Evolutionary conservation across 2,329 filamentous ascomycete species (phyloP).

Genomic region (Sphaerulina musiva): DNA sequence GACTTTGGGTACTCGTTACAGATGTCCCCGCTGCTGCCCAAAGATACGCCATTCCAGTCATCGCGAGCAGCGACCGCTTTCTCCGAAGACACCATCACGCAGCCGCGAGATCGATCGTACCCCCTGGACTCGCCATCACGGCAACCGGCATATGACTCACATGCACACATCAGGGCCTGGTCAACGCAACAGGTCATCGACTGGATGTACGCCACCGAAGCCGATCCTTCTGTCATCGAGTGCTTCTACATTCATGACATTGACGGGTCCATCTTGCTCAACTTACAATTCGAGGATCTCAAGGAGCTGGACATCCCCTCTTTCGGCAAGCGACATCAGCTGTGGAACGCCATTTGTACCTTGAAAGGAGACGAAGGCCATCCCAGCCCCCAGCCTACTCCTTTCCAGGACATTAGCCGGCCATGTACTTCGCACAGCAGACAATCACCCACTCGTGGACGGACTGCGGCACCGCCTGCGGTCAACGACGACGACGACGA

Average conservation of each 20-base stretch:
- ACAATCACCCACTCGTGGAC: slow-evolving; percentile 24
- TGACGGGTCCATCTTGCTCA: slow-evolving; percentile 75
- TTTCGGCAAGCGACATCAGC: slow-evolving; percentile 70
- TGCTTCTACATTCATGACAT: slow-evolving; percentile 91
- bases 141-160: slow-evolving; percentile 15
- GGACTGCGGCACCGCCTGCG: slow-evolving; percentile 10
- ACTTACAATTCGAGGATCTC: slow-evolving; percentile 84
- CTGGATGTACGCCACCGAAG: slow-evolving; percentile 78
- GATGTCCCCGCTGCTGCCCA: slow-evolving; percentile 67
- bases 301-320: slow-evolving; percentile 74
- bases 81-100: slow-evolving; percentile 32
- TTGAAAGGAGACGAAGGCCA: slow-evolving; percentile 49
- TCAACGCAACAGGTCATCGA: slow-evolving; percentile 69
- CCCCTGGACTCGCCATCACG: slow-evolving; percentile 27
- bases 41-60: slow-evolving; percentile 42
- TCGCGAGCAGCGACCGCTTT: slow-evolving; percentile 39
- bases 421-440: slow-evolving; percentile 36
- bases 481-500: slow-evolving; percentile 16
- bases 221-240: slow-evolving; percentile 70
- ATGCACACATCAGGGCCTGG: slow-evolving; percentile 53
- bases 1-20: slow-evolving; percentile 51
- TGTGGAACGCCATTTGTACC: slow-evolving; percentile 73
- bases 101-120: slow-evolving; percentile 23
- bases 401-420: slow-evolving; percentile 44
- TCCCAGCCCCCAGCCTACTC: slow-evolving; percentile 40